Conservation (phyloP, 108 stramenopile species). For the Nitzschia sp. region DNA sequence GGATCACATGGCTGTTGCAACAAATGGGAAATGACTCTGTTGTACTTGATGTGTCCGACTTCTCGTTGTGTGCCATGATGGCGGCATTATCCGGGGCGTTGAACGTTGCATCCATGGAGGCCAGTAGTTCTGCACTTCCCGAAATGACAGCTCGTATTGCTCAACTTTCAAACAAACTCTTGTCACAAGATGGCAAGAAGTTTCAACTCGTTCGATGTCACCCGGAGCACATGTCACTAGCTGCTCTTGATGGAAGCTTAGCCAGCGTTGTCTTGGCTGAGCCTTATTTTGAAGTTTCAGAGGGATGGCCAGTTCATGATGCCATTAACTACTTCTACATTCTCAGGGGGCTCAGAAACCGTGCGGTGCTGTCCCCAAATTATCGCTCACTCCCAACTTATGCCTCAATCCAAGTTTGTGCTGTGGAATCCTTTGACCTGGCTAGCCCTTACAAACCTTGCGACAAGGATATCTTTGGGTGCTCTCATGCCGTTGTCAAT, state of each 20-base stretch:
- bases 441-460: conserved; percentile 44
- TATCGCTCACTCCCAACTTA: conserved; percentile 47
- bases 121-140: conserved; percentile 42
- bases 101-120: conserved; percentile 66
- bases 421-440: conserved; percentile 56
- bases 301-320: conserved; percentile 77
- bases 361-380: conserved; percentile 37
- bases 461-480: conserved; percentile 45
- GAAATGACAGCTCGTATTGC: conserved; percentile 60
- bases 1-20: conserved; percentile 44
- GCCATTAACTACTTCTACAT: conserved; percentile 74
- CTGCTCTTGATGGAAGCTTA: conserved; percentile 7
- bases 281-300: conserved; percentile 75
- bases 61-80: conserved; percentile 72
- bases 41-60: conserved; percentile 76
- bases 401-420: conserved; percentile 68
- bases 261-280: conserved; percentile 71
- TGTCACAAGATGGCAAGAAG: background rate
- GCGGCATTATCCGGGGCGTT: conserved; percentile 58
- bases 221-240: conserved; percentile 10
- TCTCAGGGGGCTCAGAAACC: conserved; percentile 43
- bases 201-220: conserved; percentile 37
- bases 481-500: conserved; percentile 57
- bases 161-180: conserved; percentile 61
- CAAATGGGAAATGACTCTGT: conserved; percentile 33